Base-by-base conservation (phyloP, 257 asterid species). In the Thymus mandschuricus region DNA sequence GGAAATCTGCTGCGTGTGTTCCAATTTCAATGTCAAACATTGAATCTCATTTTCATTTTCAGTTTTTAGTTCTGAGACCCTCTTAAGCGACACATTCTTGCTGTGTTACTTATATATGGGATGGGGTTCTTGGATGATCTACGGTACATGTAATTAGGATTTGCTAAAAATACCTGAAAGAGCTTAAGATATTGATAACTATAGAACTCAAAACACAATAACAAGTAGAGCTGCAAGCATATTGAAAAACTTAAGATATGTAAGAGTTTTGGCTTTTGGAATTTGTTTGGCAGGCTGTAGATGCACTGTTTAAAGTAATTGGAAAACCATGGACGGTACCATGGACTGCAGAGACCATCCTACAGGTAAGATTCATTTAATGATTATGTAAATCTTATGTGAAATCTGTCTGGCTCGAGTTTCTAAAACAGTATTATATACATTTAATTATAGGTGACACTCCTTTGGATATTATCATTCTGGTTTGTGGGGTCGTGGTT, bases 401-500 rank as follows among this genome's bases (percentile, higher is more conserved):
- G 10, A 21, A 40, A 55, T 13, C 58, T 10, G 1, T 55, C 55
- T 56, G 30, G 35, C 46, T 46, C 10, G 13, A 60, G 33, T 74
- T 31, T 57, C 41, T 58, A 31, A 38, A 45, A 56, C 34, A 38
- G 55, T 60, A 15, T n/a, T 58, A 6, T 28, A 13, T 28, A 21
- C 21, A 33, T 27, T 48, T 50, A 45, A 62, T 66, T 61, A 75
- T 79, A 92, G 99, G 99, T 95, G 66, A 88, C 91, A 21, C 96
- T 95, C 67, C 95, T 95, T 44, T 92, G 99, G 99, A 81, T 88
- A 13, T 63, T 88, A 43, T 86, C 98, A n/a, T 95, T 92, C 88
- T 95, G 98, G 99, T 95, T 92, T 12, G 93, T 95, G 40, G 99
- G 99, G 38, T 89, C 96, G 8, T 95, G 98, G 99, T 82, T 95